These are phyloP conservation scores for Lactarius hengduanensis DNA, from an alignment of 768 basidiomycete genomes.

Conservation along the genomic window DNA sequence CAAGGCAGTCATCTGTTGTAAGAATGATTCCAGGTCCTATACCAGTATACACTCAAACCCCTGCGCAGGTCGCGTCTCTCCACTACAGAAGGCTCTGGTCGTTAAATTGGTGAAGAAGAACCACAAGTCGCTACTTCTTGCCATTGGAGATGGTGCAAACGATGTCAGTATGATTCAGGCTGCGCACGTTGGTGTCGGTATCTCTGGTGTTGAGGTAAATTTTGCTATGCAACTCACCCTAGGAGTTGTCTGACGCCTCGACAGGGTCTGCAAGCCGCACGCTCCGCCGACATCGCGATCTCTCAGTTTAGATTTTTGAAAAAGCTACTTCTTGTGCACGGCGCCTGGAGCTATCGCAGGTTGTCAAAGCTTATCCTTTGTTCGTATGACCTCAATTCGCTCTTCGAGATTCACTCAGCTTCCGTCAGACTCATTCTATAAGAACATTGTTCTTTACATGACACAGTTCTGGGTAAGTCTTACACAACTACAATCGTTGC, in stretches of 20 bases:
- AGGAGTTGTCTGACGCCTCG: not conserved
- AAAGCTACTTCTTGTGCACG: conserved; percentile 94
- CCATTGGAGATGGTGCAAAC: conserved; percentile 97
- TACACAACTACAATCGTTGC: conserved; percentile 21
- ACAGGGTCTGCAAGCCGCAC: conserved; percentile 95
- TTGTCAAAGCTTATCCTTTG: conserved; percentile 95
- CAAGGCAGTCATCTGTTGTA: conserved; percentile 98
- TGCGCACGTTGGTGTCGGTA: conserved; percentile 96
- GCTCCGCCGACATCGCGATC: conserved; percentile 96
- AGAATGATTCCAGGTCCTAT: conserved; percentile 34
- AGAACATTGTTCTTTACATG: conserved; percentile 98
- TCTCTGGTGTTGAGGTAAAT: conserved; percentile 90
- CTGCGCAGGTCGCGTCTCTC: conserved; percentile 85
- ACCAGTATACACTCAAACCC: conserved; percentile 1
- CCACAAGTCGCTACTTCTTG: conserved; percentile 87
- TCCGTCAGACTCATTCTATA: conserved; percentile 89
- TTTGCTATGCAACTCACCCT: not conserved
- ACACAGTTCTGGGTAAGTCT: conserved; percentile 91
- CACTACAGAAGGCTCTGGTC: conserved; percentile 94
- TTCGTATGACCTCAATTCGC: conserved; percentile 41
- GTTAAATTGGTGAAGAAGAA: conserved; percentile 99
- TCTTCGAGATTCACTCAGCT: conserved; percentile 3
- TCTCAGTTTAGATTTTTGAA: conserved; percentile 96
- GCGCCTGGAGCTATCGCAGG: conserved; percentile 97
- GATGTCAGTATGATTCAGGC: conserved; percentile 99